phyloP scores from a whole-genome alignment of 345 rosid species.

The Dimocarpus longan region DNA sequence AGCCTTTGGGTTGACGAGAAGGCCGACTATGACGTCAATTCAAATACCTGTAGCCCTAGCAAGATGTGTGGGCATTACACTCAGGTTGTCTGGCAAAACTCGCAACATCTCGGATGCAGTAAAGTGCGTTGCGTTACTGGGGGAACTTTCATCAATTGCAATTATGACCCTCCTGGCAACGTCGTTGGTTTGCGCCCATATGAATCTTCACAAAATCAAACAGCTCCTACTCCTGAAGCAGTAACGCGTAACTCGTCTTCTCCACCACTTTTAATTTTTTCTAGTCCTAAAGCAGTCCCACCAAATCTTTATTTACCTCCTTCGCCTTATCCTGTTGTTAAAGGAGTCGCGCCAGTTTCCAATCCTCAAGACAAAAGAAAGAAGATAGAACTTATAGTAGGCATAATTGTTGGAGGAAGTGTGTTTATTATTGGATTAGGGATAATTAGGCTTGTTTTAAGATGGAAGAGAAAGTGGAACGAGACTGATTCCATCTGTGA shows the following conservation, averaged over 20 bases:
- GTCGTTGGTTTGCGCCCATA: neutral
- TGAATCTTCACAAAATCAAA: neutral
- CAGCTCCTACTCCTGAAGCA: neutral
- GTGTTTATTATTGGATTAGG: neutral
- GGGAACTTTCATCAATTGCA: neutral
- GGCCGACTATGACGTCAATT: neutral
- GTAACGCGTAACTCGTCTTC: too few relatives aligned
- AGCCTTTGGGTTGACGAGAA: neutral
- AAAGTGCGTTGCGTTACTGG: neutral
- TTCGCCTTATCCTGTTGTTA: too few relatives aligned
- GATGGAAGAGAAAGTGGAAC: neutral
- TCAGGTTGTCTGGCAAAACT: neutral
- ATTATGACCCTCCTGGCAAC: neutral
- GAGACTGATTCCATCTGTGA: neutral
- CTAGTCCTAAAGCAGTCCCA: too few relatives aligned
- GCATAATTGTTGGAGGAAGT: neutral
- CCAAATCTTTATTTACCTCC: too few relatives aligned
- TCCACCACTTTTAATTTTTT: too few relatives aligned
- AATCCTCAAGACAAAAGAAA: neutral
- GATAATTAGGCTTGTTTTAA: neutral
- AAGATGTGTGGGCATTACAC: neutral
- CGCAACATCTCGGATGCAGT: neutral
- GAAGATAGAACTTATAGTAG: neutral
- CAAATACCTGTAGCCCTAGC: neutral
- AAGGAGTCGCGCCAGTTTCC: too few relatives aligned